phyloP scores from a whole-genome alignment of 192 early-diverging fungal genomes.

The Lobosporangium transversale region DNA sequence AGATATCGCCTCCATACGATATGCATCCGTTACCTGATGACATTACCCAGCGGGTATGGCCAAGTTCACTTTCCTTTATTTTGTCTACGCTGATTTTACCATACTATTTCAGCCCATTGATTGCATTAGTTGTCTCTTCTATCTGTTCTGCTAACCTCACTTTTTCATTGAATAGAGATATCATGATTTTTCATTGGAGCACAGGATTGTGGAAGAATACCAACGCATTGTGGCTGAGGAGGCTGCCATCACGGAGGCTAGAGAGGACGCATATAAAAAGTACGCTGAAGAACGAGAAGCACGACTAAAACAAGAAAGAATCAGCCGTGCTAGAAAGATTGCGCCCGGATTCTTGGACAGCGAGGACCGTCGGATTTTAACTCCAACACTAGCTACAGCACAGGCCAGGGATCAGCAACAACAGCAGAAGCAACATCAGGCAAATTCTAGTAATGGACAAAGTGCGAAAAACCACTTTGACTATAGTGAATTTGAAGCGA shows the following conservation, averaged over 20 bases:
- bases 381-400: conserved; percentile 53
- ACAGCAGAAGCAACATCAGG: not conserved
- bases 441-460: no score
- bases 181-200: conserved; percentile 67
- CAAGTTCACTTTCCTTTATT: not conserved
- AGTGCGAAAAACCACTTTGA: conserved; percentile 20
- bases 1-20: conserved; percentile 48
- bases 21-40: conserved; percentile 36
- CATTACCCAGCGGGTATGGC: conserved; percentile 24
- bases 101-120: not conserved
- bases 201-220: conserved; percentile 57
- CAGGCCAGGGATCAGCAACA: not conserved
- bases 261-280: conserved; percentile 36
- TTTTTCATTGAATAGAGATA: conserved; percentile 28
- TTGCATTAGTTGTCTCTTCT: not conserved
- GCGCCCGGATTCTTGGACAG: conserved; percentile 71
- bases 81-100: not conserved
- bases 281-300: conserved; percentile 58
- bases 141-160: not conserved
- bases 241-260: conserved; percentile 37
- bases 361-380: conserved; percentile 66
- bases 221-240: conserved; percentile 49
- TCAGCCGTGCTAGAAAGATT: conserved; percentile 63
- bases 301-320: conserved; percentile 58
- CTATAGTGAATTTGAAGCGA: conserved; percentile 45